These are phyloP conservation scores for Emiliania huxleyi DNA, from an alignment of 78 protist species.

Conservation along the genomic window DNA sequence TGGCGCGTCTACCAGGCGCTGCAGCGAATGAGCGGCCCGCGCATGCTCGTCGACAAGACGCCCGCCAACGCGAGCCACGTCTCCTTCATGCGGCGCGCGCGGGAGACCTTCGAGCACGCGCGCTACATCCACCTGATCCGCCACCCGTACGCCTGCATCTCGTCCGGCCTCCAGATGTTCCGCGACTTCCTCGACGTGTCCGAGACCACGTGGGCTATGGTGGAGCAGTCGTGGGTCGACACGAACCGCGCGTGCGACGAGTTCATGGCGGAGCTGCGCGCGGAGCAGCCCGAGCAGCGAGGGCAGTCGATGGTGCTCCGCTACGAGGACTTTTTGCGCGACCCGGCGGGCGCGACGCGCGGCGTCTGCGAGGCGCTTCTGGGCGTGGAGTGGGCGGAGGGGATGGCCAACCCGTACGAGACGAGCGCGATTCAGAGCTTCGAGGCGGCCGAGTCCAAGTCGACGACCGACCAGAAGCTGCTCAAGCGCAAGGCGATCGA, in stretches of 20 bases:
- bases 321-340: not conserved
- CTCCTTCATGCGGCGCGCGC: not conserved
- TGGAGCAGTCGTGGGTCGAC: not conserved
- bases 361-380: not conserved
- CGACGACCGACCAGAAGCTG: not conserved
- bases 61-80: not conserved
- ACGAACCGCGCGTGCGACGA: not conserved
- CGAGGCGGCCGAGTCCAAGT: not conserved
- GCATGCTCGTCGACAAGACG: not conserved
- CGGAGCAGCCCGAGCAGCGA: not conserved
- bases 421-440: not conserved
- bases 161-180: not conserved
- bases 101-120: not conserved
- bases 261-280: not conserved
- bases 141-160: not conserved
- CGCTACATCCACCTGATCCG: not conserved
- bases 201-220: not conserved
- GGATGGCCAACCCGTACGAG: not conserved
- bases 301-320: not conserved
- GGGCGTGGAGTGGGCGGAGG: not conserved
- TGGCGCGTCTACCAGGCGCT: not conserved
- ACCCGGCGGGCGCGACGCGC: not conserved
- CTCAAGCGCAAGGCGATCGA: not conserved
- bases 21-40: not conserved
- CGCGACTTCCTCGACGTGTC: not conserved